Evolutionary conservation across 176 grass and related monocot species (phyloP), one percentile per base, ranked within the genome.

Genomic region (Bothriochloa decipiens): DNA sequence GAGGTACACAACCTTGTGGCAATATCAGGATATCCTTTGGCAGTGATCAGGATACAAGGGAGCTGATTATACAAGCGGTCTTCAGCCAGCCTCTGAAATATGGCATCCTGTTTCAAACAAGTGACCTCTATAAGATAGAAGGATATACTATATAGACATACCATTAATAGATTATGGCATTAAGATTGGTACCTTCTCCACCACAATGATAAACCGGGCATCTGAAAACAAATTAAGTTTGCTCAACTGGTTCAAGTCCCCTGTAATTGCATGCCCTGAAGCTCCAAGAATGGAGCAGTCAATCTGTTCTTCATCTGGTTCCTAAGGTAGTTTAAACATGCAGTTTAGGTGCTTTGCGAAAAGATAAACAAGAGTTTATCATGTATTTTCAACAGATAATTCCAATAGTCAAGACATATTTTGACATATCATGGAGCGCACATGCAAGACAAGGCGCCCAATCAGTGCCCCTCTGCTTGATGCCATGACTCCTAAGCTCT

Each of bases 11-110:
- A 98, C 96, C 96, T 98, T 55, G 96, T 90, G 11, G 96, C 96
- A 36, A 98, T 86, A 83, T 95, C 96, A 94, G 96, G 96, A 90
- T 95, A 98, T 80, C 96, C 96, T 89, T 98, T 98, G 73, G 89
- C 93, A 36, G 96, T 98, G 74, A 98, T 90, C 58, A 98, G 77
- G 78, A 98, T 87, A 62, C 89, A 95, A 5, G 96, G 96, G 26
- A 98, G 87, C 67, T 94, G 89, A 86, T 83, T 87, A 82, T 93
- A 95, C 37, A 95, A 81, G 60, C 70, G 85, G 70, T 98, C 96
- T 94, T 98, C 96, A 74, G 93, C 89, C 74, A 98, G 88, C 89
- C 96, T 91, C 83, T 98, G 93, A 89, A 98, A 98, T 93, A 98
- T 91, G 52, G 91, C 93, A 84, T 98, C 93, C 96, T 98, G 85